Conservation (phyloP, 371 early-diverging fungal species). For the Mortierella sp. region DNA sequence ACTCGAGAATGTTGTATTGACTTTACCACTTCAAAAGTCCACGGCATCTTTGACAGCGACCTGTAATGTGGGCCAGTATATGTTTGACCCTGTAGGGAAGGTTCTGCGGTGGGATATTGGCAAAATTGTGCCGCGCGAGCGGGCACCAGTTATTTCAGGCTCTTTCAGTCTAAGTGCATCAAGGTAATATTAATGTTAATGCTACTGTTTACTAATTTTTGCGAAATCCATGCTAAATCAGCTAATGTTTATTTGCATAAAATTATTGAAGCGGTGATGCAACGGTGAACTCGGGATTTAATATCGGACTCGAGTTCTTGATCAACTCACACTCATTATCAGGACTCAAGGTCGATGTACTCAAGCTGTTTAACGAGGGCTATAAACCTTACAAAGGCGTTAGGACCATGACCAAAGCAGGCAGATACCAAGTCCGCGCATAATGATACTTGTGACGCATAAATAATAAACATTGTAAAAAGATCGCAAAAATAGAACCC, state of each 20-base stretch:
- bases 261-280: constrained; percentile 57
- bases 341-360: constrained; percentile 81
- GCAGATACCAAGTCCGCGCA: constrained; percentile 77
- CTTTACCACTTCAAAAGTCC: constrained; percentile 73
- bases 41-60: constrained; percentile 69
- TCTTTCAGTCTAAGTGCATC: constrained; percentile 61
- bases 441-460: constrained; percentile 12
- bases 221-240: too few species aligned
- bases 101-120: constrained; percentile 80
- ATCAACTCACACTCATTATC: constrained; percentile 82
- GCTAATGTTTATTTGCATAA: too few species aligned
- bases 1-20: constrained; percentile 74
- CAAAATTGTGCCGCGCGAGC: constrained; percentile 68
- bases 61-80: constrained; percentile 76
- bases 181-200: constrained; percentile 21
- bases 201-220: background rate
- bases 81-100: constrained; percentile 82
- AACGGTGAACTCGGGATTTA: constrained; percentile 67
- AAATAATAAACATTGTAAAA: background rate
- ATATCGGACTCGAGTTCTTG: constrained; percentile 76
- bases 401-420: constrained; percentile 79
- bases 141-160: constrained; percentile 73
- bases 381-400: constrained; percentile 91
- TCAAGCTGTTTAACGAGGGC: constrained; percentile 80
- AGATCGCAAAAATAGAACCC: background rate